These are phyloP conservation scores for Colletotrichum tamarilloi DNA, from an alignment of 2,329 filamentous ascomycete genomes.

Conservation along the genomic window DNA sequence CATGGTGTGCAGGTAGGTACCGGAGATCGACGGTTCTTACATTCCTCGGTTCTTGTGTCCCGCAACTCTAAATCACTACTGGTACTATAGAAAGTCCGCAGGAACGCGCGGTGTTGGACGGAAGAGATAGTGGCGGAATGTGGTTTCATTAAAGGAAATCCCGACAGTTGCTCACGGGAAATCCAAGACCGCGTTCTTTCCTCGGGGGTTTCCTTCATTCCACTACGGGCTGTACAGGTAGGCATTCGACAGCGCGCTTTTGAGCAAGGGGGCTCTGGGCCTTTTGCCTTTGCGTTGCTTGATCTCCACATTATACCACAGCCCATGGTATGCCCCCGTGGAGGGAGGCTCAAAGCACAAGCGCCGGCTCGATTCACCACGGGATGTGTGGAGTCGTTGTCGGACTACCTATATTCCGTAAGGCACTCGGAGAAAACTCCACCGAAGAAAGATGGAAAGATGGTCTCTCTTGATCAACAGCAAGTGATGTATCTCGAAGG, in stretches of 20 bases:
- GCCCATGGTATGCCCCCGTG: no score
- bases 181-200: neutral
- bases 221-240: neutral
- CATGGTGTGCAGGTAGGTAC: constrained; percentile 2
- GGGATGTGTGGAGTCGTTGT: no score
- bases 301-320: no score
- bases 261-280: neutral
- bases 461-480: no score
- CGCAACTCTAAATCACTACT: constrained; percentile 29
- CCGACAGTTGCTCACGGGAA: neutral
- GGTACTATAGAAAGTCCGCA: neutral
- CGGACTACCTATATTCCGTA: no score
- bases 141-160: neutral
- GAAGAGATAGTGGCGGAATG: neutral
- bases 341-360: no score
- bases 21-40: constrained; percentile 24
- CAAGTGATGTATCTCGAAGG: no score
- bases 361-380: no score
- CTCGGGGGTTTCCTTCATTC: neutral
- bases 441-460: no score
- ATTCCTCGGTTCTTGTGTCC: constrained; percentile 22
- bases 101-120: neutral
- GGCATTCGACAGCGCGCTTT: neutral
- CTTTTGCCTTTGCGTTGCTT: no score
- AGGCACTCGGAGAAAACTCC: no score